Conservation (phyloP, 1,139 yeast species). For the Candida sanyaensis region DNA sequence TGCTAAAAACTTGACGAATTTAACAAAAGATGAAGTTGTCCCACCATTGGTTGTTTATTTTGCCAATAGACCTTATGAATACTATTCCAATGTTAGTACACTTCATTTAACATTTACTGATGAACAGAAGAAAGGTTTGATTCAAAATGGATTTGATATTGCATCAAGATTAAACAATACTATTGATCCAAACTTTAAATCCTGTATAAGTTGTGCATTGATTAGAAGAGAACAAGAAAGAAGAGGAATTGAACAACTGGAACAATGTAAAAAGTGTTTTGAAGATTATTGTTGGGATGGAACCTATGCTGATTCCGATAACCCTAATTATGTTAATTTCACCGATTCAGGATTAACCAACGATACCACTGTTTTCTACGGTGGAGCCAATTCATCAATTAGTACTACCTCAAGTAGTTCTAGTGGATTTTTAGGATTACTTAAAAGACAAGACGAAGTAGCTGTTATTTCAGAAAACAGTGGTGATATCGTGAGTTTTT, state of each 20-base stretch:
- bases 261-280: conserved; percentile 75
- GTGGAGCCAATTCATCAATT: conserved; percentile 1
- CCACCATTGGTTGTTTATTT: conserved; percentile 82
- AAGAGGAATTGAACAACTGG: conserved; percentile 58
- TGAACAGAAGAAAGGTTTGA: conserved; percentile 58
- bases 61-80: conserved; percentile 75
- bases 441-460: conserved; percentile 2
- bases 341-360: conserved; percentile 32
- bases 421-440: conserved; percentile 5
- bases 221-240: conserved; percentile 82
- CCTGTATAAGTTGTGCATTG: conserved; percentile 87
- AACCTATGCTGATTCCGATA: conserved; percentile 14
- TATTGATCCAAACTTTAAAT: conserved; percentile 68
- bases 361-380: conserved; percentile 17
- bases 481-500: neutral
- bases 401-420: neutral
- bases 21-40: conserved; percentile 30
- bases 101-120: conserved; percentile 63
- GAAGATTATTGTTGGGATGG: conserved; percentile 85
- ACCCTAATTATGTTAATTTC: conserved; percentile 22
- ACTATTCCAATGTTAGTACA: conserved; percentile 70
- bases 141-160: conserved; percentile 78
- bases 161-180: conserved; percentile 75
- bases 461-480: neutral
- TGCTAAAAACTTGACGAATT: conserved; percentile 59